These are phyloP conservation scores for Aspergillus alliaceus DNA, from an alignment of 2,329 filamentous ascomycete species.

Conservation along the genomic window DNA sequence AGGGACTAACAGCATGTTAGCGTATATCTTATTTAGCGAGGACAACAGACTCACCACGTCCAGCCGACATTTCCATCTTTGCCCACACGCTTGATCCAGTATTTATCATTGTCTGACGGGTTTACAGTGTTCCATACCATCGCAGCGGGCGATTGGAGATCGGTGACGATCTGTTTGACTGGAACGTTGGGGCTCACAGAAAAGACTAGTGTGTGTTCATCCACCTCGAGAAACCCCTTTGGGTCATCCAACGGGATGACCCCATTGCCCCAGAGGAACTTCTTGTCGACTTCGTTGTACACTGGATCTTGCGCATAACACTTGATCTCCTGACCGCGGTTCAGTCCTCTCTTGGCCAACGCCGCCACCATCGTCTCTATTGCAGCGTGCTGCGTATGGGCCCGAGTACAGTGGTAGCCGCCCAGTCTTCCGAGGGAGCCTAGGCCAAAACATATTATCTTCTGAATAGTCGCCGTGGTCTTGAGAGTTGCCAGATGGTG, in stretches of 20 bases:
- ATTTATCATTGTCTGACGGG: slow-evolving; percentile 4
- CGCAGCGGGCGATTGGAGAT: slow-evolving; percentile 36
- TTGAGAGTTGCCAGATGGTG: slow-evolving; percentile 9
- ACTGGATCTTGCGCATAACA: slow-evolving; percentile 31
- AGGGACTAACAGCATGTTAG: slow-evolving; percentile 7
- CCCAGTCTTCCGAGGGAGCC: slow-evolving; percentile 15
- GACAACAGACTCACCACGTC: slow-evolving; percentile 13
- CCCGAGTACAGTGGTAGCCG: slow-evolving; percentile 8
- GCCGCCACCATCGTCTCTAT: slow-evolving; percentile 20
- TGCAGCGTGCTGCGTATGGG: slow-evolving; percentile 25
- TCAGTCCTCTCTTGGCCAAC: slow-evolving; percentile 9
- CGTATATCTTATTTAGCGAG: not conserved
- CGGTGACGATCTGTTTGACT: slow-evolving; percentile 41
- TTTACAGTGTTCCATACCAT: slow-evolving; percentile 28
- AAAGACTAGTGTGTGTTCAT: slow-evolving; percentile 40
- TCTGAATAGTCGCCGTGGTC: slow-evolving; percentile 13
- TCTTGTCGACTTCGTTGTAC: slow-evolving; percentile 21
- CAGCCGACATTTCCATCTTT: slow-evolving; percentile 17
- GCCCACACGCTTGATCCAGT: slow-evolving; percentile 14
- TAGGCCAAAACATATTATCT: slow-evolving; percentile 27
- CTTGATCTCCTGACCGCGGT: slow-evolving; percentile 5
- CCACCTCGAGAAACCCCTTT: slow-evolving; percentile 38
- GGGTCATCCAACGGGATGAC: slow-evolving; percentile 28
- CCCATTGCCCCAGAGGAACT: slow-evolving; percentile 16
- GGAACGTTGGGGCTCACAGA: slow-evolving; percentile 34